These are phyloP conservation scores for Talaromyces wortmannii DNA, from an alignment of 495 filamentous ascomycete species.

Conservation along the genomic window DNA sequence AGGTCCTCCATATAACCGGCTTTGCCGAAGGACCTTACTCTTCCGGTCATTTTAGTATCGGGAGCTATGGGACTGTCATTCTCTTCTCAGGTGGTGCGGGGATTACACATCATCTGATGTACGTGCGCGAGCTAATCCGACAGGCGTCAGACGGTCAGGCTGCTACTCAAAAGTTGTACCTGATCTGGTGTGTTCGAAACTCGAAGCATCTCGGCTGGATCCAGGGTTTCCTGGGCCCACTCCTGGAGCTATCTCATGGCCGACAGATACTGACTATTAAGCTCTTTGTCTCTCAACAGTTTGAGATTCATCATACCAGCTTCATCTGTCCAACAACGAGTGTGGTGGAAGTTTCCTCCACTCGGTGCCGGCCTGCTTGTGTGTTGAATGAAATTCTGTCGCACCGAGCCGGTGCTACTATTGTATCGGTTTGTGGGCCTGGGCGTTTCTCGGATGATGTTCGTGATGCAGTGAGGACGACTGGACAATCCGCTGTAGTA, in stretches of 20 bases:
- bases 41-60: constrained; percentile 51
- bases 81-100: constrained; percentile 71
- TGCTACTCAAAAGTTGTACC: constrained; percentile 57
- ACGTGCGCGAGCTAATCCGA: constrained; percentile 58
- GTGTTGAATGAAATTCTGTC: constrained; percentile 64
- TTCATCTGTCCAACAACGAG: constrained; percentile 64
- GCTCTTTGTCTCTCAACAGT: constrained; percentile 72
- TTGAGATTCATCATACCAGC: constrained; percentile 39
- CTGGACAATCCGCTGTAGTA: constrained; percentile 49
- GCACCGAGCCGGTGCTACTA: constrained; percentile 63
- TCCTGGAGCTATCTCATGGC: constrained; percentile 65
- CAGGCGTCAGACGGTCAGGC: constrained; percentile 55
- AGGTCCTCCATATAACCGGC: constrained; percentile 46
- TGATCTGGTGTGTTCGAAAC: constrained; percentile 74
- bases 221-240: constrained; percentile 78
- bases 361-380: constrained; percentile 29
- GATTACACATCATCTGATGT: constrained; percentile 68
- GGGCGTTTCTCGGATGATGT: constrained; percentile 72
- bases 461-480: constrained; percentile 54
- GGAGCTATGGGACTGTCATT: constrained; percentile 71
- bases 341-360: constrained; percentile 74
- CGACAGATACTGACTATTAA: constrained; percentile 65
- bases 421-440: constrained; percentile 69
- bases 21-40: constrained; percentile 70
- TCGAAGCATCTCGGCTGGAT: constrained; percentile 81